phyloP scores from a whole-genome alignment of 192 early-diverging fungal species.

The Rhizophagus clarus region DNA sequence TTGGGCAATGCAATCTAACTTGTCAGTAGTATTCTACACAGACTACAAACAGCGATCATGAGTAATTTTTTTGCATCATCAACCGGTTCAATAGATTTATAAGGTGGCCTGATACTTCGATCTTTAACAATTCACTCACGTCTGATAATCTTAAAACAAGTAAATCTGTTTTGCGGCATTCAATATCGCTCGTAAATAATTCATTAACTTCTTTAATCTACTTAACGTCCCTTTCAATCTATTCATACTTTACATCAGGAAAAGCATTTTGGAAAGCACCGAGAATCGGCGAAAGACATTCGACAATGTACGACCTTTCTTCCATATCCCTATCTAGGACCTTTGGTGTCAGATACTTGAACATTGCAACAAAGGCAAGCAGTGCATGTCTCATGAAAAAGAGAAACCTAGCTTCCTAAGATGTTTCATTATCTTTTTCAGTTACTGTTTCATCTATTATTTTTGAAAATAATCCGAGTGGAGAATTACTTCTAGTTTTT shows the following conservation, averaged over 20 bases:
- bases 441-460: slow-evolving; percentile 1
- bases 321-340: background rate
- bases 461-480: slow-evolving; percentile 8
- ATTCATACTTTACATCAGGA: slow-evolving; percentile 20
- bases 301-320: slow-evolving; percentile 17
- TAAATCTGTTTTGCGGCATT: background rate
- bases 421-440: slow-evolving; percentile 13
- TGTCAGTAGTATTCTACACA: slow-evolving; percentile 18
- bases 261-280: slow-evolving; percentile 17
- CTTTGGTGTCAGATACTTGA: slow-evolving; percentile 8
- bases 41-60: slow-evolving; percentile 24
- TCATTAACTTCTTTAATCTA: background rate
- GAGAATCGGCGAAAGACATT: slow-evolving; percentile 12
- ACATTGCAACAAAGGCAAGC: slow-evolving; percentile 10
- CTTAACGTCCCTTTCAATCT: slow-evolving; percentile 21
- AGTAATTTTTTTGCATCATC: slow-evolving; percentile 29
- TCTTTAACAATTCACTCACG: background rate
- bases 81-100: slow-evolving; percentile 17
- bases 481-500: slow-evolving; percentile 6
- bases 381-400: slow-evolving; percentile 19
- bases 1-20: slow-evolving; percentile 13
- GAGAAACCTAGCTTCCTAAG: background rate
- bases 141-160: slow-evolving; percentile 23
- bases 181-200: background rate
- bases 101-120: slow-evolving; percentile 24